Base-by-base conservation (phyloP, 352 stramenopile species). In the Pythium myriotylum region DNA sequence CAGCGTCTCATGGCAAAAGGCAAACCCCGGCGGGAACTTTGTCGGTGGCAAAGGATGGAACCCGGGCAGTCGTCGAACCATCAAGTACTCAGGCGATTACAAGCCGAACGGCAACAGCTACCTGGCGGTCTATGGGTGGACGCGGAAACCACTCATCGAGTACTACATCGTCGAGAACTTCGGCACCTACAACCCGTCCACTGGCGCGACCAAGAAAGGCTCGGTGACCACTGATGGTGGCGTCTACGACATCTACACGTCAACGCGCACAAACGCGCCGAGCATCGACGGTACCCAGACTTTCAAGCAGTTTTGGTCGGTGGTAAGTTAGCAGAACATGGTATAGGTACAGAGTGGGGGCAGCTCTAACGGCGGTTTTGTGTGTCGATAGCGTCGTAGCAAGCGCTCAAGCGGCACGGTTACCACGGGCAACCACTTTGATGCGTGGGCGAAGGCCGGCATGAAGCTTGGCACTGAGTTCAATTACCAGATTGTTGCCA, bases 111-210 rank as follows among this genome's bases (percentile, higher is more conserved):
- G 50, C 50, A 56, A 56, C 50, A 33, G 32, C 37, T 56, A 56
- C 50, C 20, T 56, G 6, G 33, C 51, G 4, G 51, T 58, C 19
- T 58, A 58, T 23, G 51, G 51, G 33, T 58, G 51, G 51, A 58
- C 51, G 20, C 51, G 51, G 5, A 58, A 58, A 4, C 51, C 51
- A 23, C 37, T 58, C 20, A 58, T 58, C 35, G 51, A 58, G 51
- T 58, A 58, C 51, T 58, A 58, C 20, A 58, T 58, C 17, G 51
- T 58, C 5, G 51, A 58, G 16, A 58, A 48, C 51, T 58, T 58
- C 23, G 51, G 51, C 19, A 48, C 51, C 23, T 58, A 58, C 51
- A 58, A 58, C 51, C 51, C 51, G 20, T 58, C 51, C 4, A 58
- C 33, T 13, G 51, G 51, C 2, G 51, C 51, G n/a, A 46, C 33